Evolutionary conservation across 2,329 filamentous ascomycete species (phyloP).

Genomic region (Fusarium coicis): DNA sequence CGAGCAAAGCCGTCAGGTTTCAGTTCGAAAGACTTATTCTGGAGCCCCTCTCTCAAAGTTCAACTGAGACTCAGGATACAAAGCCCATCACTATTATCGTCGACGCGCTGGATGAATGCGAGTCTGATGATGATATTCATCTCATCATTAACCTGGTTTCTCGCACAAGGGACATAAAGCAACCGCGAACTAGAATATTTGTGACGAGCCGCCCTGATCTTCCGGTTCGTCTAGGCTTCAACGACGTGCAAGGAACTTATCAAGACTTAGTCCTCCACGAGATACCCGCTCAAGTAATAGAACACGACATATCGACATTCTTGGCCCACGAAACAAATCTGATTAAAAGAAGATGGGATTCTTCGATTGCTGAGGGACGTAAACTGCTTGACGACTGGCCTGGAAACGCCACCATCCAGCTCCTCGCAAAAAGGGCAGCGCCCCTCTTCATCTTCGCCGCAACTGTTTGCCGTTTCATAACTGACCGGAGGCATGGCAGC

Average conservation of each 20-base stretch:
- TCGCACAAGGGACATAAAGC: not conserved
- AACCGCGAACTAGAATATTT: slow-evolving; percentile 43
- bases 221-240: slow-evolving; percentile 52
- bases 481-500: fast-evolving
- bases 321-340: fast-evolving
- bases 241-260: slow-evolving; percentile 33
- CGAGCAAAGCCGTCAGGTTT: fast-evolving
- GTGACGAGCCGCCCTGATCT: slow-evolving; percentile 57
- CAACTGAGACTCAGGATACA: not conserved
- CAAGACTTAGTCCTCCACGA: slow-evolving; percentile 50
- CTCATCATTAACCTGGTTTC: not conserved
- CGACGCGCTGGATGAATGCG: not conserved
- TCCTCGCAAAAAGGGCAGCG: fast-evolving
- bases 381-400: not conserved
- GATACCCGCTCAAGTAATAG: slow-evolving; percentile 44
- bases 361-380: too few relatives aligned
- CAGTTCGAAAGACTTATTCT: not conserved
- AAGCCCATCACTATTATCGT: not conserved
- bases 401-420: not conserved
- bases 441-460: not conserved
- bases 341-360: not conserved
- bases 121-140: not conserved
- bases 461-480: not conserved
- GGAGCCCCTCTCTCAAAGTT: not conserved
- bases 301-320: slow-evolving; percentile 48